Evolutionary conservation across 2,329 filamentous ascomycete genomes (phyloP).

Genomic region (Trichoderma sp.): DNA sequence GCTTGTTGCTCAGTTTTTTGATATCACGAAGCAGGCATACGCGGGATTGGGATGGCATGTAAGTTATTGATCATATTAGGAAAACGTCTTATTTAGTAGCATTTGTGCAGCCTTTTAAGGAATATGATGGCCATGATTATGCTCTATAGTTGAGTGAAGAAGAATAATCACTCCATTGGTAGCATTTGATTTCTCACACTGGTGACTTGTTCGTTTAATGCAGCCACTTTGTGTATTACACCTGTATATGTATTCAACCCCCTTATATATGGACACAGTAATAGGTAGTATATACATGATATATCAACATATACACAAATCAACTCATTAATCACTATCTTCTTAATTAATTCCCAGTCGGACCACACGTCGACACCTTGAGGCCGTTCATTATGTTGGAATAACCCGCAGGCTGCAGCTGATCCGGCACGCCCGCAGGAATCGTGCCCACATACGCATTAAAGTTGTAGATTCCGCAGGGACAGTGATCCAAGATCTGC

Average conservation of each 20-base stretch:
- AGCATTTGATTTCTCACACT: neutral
- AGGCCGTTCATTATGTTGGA: constrained; percentile 30
- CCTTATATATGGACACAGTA: neutral
- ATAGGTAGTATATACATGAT: neutral
- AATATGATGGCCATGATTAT: neutral
- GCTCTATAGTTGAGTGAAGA: neutral
- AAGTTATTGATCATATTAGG: neutral
- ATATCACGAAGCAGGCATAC: neutral
- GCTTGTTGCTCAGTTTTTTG: neutral
- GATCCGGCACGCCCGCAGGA: constrained; percentile 37
- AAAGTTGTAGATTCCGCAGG: constrained; percentile 53
- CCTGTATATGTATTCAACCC: neutral
- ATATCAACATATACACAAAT: neutral
- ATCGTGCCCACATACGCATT: constrained; percentile 53
- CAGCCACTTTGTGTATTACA: neutral
- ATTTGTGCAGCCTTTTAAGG: neutral
- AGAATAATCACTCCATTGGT: neutral
- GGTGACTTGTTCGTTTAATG: neutral
- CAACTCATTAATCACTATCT: neutral
- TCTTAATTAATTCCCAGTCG: neutral
- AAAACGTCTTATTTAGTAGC: neutral
- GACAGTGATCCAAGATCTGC: constrained; percentile 45
- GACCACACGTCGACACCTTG: constrained; percentile 29
- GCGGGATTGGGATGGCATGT: neutral
- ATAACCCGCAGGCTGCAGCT: constrained; percentile 36